Conservation (phyloP, 2,329 filamentous ascomycete species). For the Botryotinia globosa region DNA sequence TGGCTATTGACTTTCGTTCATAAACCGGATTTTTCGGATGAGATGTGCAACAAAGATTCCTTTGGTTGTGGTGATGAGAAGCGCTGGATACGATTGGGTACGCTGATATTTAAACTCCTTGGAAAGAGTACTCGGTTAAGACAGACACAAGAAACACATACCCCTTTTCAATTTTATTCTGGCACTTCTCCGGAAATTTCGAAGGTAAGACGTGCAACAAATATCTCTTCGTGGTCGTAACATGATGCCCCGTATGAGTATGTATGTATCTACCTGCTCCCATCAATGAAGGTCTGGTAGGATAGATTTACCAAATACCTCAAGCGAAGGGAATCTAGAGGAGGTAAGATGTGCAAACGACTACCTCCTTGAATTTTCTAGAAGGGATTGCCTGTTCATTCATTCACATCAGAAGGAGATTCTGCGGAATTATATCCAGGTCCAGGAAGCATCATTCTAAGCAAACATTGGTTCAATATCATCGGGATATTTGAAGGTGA, state of each 20-base stretch:
- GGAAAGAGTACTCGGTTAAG: background rate
- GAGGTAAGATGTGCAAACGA: background rate
- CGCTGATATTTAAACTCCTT: background rate
- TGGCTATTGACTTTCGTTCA: background rate
- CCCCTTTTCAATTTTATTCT: background rate
- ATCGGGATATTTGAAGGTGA: background rate
- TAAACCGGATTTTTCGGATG: background rate
- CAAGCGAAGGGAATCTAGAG: background rate
- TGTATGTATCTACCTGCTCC: background rate
- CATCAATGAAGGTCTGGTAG: background rate
- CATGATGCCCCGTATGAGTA: background rate
- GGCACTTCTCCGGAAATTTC: background rate
- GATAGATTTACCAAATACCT: background rate
- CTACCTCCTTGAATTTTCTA: no score
- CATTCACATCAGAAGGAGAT: background rate
- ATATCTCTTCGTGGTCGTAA: background rate
- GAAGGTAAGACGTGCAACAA: background rate
- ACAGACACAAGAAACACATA: background rate
- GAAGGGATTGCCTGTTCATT: background rate
- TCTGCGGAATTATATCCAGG: background rate
- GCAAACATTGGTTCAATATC: background rate
- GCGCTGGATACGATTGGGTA: background rate
- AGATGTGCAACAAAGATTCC: background rate
- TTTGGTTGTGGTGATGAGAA: background rate
- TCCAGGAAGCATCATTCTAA: background rate